Base-by-base conservation (phyloP, 176 grass and related monocot species). In the Juncus effusus region DNA sequence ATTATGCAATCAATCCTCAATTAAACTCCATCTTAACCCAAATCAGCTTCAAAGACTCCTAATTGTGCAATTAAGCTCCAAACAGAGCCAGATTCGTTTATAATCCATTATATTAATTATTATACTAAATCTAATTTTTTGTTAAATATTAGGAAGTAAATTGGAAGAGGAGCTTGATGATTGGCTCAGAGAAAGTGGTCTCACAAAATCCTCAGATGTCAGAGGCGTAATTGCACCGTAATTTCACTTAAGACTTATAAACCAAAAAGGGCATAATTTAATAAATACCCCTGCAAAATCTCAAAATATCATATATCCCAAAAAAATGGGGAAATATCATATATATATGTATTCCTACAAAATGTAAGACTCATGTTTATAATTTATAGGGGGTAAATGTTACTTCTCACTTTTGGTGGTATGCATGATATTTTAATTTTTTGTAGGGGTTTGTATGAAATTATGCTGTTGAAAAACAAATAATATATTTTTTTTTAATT, bases 221-320 rank as follows among this genome's bases (percentile, higher is more conserved):
- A 85, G 94, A 74, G 94, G 82, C 3, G 75, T 97, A 60, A 97
- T 97, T 84, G 94, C 93, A 40, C 93, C 88, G 93, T 97, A 74
- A 92, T 87, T 92, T 16, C 54, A 3, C 37, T 64, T 42, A 62
- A 13, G 16, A 2, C 12, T 78, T 39, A 62, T 9, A 45, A 15
- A 42, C 7, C 36, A 40, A 36, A 42, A 50, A 65, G 36, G 12
- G 4, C 44, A 47, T 6, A 47, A 47, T 47, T 47, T 47, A 5
- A 47, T 9, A 47, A 6, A 9, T 47, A 9, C 44, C 44, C 44
- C 44, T 47, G 44, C 19, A 47, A 47, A 47, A 47, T 47, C 44
- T 47, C 2, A 47, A 47, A 47, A 47, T 47, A 2, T 47, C 4
- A 5, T 1, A 47, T 2, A 10, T 5, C 19, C 11, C 7, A 42